Percentiles rank a stretch among this genome's conserved stretches.
Conservation (phyloP, 2,329 filamentous ascomycete species). For the Aspergillus carbonarius region DNA sequence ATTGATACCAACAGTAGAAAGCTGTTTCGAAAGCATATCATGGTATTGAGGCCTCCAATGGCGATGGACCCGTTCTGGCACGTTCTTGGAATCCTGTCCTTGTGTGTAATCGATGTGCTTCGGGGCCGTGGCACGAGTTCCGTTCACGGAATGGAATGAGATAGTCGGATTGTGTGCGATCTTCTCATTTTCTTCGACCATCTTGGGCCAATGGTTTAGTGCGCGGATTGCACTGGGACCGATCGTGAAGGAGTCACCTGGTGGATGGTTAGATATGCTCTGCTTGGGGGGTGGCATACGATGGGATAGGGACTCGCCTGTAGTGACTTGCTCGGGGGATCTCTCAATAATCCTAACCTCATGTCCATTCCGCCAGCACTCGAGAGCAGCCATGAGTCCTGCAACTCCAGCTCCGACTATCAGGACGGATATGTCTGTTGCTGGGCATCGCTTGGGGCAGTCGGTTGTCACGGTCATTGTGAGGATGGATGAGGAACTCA, state of each 20-base stretch:
- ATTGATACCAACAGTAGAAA: conserved; percentile 25
- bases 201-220: conserved; percentile 15
- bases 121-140: conserved; percentile 9
- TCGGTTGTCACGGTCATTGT: background rate
- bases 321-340: conserved; percentile 7
- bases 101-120: conserved; percentile 10
- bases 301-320: background rate
- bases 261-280: background rate
- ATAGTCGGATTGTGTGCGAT: conserved; percentile 3
- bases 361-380: conserved; percentile 32
- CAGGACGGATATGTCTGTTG: conserved; percentile 21
- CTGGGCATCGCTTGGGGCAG: conserved; percentile 12
- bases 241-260: conserved; percentile 13
- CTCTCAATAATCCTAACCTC: conserved; percentile 26
- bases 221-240: conserved; percentile 12
- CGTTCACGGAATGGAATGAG: conserved; percentile 11
- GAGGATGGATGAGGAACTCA: background rate
- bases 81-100: background rate
- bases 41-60: conserved; percentile 13
- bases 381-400: conserved; percentile 26
- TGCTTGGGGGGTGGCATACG: no score
- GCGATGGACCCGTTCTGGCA: background rate
- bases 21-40: conserved; percentile 23
- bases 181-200: conserved; percentile 12
- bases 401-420: conserved; percentile 30